These are phyloP conservation scores for Moniliella sp. DNA, from an alignment of 1,284 basidiomycete species.

Conservation along the genomic window DNA sequence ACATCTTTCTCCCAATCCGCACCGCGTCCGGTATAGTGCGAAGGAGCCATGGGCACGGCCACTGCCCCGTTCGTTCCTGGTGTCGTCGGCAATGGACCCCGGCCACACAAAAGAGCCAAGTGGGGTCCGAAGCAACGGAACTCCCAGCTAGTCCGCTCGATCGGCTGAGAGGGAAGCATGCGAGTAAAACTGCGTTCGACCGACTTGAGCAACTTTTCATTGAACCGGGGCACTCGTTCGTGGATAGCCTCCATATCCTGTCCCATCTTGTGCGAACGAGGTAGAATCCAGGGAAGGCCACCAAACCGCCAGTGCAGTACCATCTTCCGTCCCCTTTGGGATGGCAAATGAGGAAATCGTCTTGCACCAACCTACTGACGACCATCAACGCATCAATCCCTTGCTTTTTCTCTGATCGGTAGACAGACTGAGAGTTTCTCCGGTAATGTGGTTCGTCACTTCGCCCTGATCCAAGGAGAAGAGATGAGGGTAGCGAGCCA, in stretches of 20 bases:
- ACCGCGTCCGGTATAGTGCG: slow-evolving; percentile 2
- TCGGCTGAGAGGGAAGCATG: slow-evolving; percentile 35
- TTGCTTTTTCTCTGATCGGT: slow-evolving; percentile 1
- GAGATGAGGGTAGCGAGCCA: slow-evolving; percentile 36
- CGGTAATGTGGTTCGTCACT: slow-evolving; percentile 34
- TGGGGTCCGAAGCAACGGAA: slow-evolving; percentile 36
- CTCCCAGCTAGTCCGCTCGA: slow-evolving; percentile 37
- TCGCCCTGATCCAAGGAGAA: slow-evolving; percentile 28
- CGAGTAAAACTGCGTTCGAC: slow-evolving; percentile 37
- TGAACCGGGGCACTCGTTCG: slow-evolving; percentile 36
- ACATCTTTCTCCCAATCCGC: slow-evolving; percentile 1
- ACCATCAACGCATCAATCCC: slow-evolving; percentile 35
- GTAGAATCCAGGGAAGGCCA: slow-evolving; percentile 29
- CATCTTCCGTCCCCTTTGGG: slow-evolving; percentile 3
- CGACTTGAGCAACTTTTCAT: slow-evolving; percentile 36
- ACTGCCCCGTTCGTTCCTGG: slow-evolving; percentile 1
- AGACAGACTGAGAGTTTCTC: slow-evolving; percentile 16
- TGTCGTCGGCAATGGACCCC: too few species aligned
- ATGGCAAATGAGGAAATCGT: slow-evolving; percentile 37
- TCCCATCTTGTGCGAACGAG: slow-evolving; percentile 29
- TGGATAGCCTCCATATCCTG: slow-evolving; percentile 34
- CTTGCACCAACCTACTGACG: slow-evolving; percentile 34
- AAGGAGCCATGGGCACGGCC: slow-evolving; percentile 2
- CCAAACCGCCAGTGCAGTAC: slow-evolving; percentile 27
- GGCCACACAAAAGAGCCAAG: slow-evolving; percentile 31